Conservation (phyloP, 129 eudicot species). For the Flaveria ramosissima region DNA sequence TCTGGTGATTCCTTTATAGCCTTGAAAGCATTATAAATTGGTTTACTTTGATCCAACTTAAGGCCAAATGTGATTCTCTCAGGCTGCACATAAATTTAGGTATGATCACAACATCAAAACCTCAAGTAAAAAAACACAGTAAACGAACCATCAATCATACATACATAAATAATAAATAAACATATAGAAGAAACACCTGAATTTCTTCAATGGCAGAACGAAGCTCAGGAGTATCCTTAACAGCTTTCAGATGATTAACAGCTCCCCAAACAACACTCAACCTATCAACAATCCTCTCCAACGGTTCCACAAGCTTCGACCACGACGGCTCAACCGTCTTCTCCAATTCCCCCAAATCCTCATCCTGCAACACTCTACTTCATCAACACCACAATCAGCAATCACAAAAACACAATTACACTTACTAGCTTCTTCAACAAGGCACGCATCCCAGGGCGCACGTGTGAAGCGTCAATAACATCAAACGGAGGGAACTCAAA, state of each 20-base stretch:
- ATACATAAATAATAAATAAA: background rate
- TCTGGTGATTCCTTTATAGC: constrained; percentile 74
- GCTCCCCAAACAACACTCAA: constrained; percentile 86
- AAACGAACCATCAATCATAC: constrained; percentile 12
- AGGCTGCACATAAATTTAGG: constrained; percentile 52
- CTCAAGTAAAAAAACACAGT: background rate
- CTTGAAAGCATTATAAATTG: constrained; percentile 83
- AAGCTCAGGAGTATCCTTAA: constrained; percentile 76
- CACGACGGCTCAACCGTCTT: constrained; percentile 77
- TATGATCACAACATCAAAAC: constrained; percentile 2
- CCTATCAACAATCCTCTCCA: constrained; percentile 70
- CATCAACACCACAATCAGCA: background rate
- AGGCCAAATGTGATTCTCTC: constrained; percentile 81
- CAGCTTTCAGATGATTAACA: constrained; percentile 82
- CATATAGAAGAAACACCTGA: constrained; percentile 50
- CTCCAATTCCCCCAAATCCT: constrained; percentile 80
- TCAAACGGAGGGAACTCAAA: constrained; percentile 90
- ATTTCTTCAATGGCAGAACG: constrained; percentile 95
- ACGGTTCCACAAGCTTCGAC: constrained; percentile 85
- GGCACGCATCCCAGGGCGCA: constrained; percentile 85
- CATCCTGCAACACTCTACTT: constrained; percentile 46
- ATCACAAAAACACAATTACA: constrained; percentile 7
- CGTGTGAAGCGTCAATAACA: constrained; percentile 64
- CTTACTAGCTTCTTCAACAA: constrained; percentile 71
- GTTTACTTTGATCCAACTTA: constrained; percentile 87